These are phyloP conservation scores for Fusarium lateritium DNA, from an alignment of 2,329 filamentous ascomycete species.

Conservation along the genomic window DNA sequence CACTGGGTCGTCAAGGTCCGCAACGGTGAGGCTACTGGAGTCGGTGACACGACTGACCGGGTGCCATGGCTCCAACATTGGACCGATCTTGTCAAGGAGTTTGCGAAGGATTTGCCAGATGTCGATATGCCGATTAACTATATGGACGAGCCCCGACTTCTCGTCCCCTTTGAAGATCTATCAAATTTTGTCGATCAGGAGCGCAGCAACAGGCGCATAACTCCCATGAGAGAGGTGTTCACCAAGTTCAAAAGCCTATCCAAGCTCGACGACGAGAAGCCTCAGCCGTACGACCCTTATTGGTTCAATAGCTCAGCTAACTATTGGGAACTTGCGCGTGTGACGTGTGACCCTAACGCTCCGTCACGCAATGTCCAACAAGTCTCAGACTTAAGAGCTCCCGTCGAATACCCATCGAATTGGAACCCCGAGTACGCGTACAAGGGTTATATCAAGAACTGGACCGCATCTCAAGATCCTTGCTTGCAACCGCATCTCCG, in stretches of 20 bases:
- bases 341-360: conserved; percentile 70
- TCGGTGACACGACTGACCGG: conserved; percentile 57
- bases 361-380: conserved; percentile 58
- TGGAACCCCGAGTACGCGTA: conserved; percentile 57
- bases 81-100: conserved; percentile 65
- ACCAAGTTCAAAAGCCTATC: conserved; percentile 60
- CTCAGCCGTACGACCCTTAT: conserved; percentile 60
- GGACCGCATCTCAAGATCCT: conserved; percentile 70
- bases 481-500: conserved; percentile 70
- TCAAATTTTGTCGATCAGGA: conserved; percentile 65
- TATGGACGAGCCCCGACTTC: conserved; percentile 74
- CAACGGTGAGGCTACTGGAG: conserved; percentile 57
- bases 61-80: conserved; percentile 65
- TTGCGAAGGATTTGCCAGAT: conserved; percentile 70
- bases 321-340: conserved; percentile 72
- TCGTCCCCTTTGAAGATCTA: conserved; percentile 72
- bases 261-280: conserved; percentile 54
- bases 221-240: conserved; percentile 60
- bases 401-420: conserved; percentile 53
- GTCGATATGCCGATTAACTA: conserved; percentile 78
- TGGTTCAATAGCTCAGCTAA: conserved; percentile 63
- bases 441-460: conserved; percentile 69
- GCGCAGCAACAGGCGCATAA: conserved; percentile 59
- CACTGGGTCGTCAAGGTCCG: conserved; percentile 65
- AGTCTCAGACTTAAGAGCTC: conserved; percentile 50